Base-by-base conservation (phyloP, 164 flowering plant species). In the Akebia trifoliata region DNA sequence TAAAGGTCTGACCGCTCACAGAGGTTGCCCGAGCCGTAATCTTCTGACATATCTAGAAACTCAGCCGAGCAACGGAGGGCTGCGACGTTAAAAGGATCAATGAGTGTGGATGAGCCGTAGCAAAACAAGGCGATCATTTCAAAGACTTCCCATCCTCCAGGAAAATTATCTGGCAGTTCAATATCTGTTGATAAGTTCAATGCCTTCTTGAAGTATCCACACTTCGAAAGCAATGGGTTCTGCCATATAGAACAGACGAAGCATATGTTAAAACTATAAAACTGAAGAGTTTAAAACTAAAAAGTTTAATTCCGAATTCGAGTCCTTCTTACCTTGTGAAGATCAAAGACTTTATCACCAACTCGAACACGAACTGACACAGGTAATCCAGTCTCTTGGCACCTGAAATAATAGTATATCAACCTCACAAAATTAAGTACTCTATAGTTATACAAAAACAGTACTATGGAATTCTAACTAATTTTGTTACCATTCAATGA, bases 51-150 rank as follows among this genome's bases (percentile, higher is more conserved):
- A 53, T 84, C 88, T 4, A 92, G 93, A 68, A 83, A 79, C 58
- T 92, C 87, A 3, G 98, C 84, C 29, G 96, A 96, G 53, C 95
- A 88, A 29, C 96, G 62, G 9, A 91, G 74, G 25, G 94, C 79
- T 49, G 83, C 90, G 7, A 85, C 89, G 44, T 88, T 88, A 54
- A 84, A 83, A 46, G 96, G 92, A 56, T 88, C 87, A 11, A 91
- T 74, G 58, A 77, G 60, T 0, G 82, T 75, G 35, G 87, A 76
- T 15, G 88, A 82, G 4, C 90, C 83, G 52, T 92, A 88, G 50
- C 77, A 64, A 73, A 92, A 88, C 63, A 92, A 72, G 1, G 78
- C 86, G 59, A 86, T 77, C 83, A 74, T 78, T 71, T 83, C 95
- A 54, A 91, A 88, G 21, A 78, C 75, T 24, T 83, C 92, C 8